Evolutionary conservation across 371 early-diverging fungal genomes (phyloP), one percentile per base, ranked within the genome.

Genomic region (Mortierella sp.): DNA sequence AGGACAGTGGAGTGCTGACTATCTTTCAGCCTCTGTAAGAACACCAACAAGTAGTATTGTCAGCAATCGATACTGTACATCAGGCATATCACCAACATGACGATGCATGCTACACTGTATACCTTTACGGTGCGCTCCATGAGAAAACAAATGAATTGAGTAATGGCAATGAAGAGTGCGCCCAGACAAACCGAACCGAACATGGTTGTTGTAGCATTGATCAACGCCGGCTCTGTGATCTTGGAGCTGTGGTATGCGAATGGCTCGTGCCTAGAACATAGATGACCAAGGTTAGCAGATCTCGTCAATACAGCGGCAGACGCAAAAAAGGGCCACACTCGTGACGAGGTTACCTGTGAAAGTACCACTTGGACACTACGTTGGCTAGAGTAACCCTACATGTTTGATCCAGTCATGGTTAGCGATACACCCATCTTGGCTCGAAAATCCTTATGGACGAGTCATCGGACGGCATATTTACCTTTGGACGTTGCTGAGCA

Each of bases 331-430:
- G 2, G 27, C 24, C 26, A 19, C 21, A 53, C 8, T 2, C 10
- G 16, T 43, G 8, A 1, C 4, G 16, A 19, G 16, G 24, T 58
- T 81, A 79, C 82, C 85, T 72, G 57, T 87, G 87, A 52, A 89
- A 89, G 66, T 91, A 94, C 94, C 94, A 94, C 70, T 91, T 85
- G 3, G 92, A 89, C 3, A 90, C 90, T 7, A 92, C 87, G 1
- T 89, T 87, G 2, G 91, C 85, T 52, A 94, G n/a, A 2, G 61
- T 53, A 1, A 61, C 61, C 31, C 61, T 61, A 61, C 34, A 34
- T 34, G 34, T 34, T 10, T 34, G 34, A 34, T 34, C 34, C 34
- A 34, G 34, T 34, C 34, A 34, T 34, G 10, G 34, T 34, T 34
- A 34, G 10, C 4, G 34, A 34, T 34, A 34, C 4, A n/a, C n/a